These are phyloP conservation scores for Podaxis sp. DNA, from an alignment of 768 basidiomycete species.

Conservation along the genomic window DNA sequence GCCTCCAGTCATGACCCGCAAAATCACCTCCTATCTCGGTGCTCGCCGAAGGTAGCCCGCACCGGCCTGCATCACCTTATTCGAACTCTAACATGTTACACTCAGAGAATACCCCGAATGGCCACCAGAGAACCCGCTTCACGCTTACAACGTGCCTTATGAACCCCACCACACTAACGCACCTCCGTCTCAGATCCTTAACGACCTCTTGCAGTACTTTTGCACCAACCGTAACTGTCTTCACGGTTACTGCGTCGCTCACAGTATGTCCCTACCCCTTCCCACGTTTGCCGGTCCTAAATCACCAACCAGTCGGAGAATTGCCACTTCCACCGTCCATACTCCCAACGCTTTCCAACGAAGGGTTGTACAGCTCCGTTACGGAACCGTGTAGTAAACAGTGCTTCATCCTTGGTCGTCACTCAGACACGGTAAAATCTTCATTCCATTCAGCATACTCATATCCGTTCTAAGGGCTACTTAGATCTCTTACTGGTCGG, in stretches of 20 bases:
- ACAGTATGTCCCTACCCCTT: conserved; percentile 30
- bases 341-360: conserved; percentile 20
- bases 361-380: conserved; percentile 14
- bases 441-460: background rate
- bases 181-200: conserved; percentile 20
- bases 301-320: conserved; percentile 11
- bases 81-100: background rate
- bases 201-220: conserved; percentile 36
- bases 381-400: conserved; percentile 24
- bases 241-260: conserved; percentile 44
- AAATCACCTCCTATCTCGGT: conserved; percentile 1
- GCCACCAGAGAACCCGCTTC: conserved; percentile 16
- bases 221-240: conserved; percentile 51
- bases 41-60: background rate
- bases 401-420: conserved; percentile 24
- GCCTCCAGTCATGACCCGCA: conserved; percentile 20
- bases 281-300: background rate
- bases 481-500: conserved; percentile 20
- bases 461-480: background rate
- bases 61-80: background rate
- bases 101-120: conserved; percentile 29
- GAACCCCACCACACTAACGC: conserved; percentile 4
- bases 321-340: conserved; percentile 23
- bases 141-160: conserved; percentile 10
- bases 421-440: background rate